Evolutionary conservation across 2,329 filamentous ascomycete genomes (phyloP), one percentile per base, ranked within the genome.

Genomic region (Phyllosticta citriasiana): DNA sequence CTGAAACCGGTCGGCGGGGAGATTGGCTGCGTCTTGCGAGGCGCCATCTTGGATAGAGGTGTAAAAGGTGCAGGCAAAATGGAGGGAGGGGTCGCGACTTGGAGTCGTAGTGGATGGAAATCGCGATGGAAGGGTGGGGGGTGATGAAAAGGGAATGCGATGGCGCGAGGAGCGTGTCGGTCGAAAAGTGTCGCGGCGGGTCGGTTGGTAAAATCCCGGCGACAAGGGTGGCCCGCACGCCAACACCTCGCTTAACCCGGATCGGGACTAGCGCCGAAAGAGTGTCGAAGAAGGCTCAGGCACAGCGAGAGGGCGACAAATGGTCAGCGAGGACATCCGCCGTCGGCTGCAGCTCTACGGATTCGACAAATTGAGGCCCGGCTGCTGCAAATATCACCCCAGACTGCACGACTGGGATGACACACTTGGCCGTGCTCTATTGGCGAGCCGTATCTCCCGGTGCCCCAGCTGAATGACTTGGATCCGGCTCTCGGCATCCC

Each of bases 181-280:
- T 60, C 50, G 52, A 60, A 60, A 60, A 60, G 53, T 56, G 27
- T 30, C 27, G 27, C 27, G 27, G 27, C 9, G 6, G 27, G 27
- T 30, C 27, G 27, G 27, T 30, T 30, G 27, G 27, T 30, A 30
- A 30, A 30, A 30, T 30, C 27, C 27, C 27, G 27, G 27, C 27
- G 27, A 30, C 27, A 30, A 30, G 27, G 27, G 27, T 30, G 6
- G 4, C 27, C 27, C 27, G 27, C 27, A 30, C 27, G 27, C 27
- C 27, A 30, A 30, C 27, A 30, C 27, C 27, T 30, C 27, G 27
- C 27, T 30, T 30, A 30, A 30, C 9, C 27, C 27, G 6, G 27
- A 8, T 7, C 27, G 27, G 27, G 27, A 30, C 27, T 30, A 30
- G 27, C 27, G 27, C 27, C 27, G 27, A 40, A 40, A 40, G 35